Percentiles rank a stretch among this genome's conserved stretches.
phyloP scores from a whole-genome alignment of 2,329 filamentous ascomycete genomes.

The Aspergillus persii region DNA sequence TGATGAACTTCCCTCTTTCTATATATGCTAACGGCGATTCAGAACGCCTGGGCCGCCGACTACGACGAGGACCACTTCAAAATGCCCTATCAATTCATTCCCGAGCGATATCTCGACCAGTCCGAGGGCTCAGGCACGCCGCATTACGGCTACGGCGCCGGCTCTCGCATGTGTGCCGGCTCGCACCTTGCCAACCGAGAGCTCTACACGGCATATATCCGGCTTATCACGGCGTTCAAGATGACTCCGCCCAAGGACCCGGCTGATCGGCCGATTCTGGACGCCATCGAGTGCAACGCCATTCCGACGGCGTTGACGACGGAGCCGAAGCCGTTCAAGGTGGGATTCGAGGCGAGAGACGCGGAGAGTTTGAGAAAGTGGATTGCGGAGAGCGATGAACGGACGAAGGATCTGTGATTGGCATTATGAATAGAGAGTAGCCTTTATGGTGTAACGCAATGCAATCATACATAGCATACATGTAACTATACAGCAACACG shows the following conservation, averaged over 20 bases:
- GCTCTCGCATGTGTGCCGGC: conserved; percentile 63
- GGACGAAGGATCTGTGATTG: conserved; percentile 47
- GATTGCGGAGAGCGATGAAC: conserved; percentile 54
- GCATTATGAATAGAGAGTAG: no score
- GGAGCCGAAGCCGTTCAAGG: conserved; percentile 63
- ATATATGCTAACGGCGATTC: conserved; percentile 1
- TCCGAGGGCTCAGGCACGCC: conserved; percentile 53
- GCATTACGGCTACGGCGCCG: conserved; percentile 63
- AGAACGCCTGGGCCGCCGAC: conserved; percentile 72
- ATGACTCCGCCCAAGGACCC: conserved; percentile 48
- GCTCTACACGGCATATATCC: conserved; percentile 59
- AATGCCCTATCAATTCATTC: conserved; percentile 61
- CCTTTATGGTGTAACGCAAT: no score
- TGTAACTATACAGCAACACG: no score
- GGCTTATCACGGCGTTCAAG: conserved; percentile 59
- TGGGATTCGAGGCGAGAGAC: conserved; percentile 53
- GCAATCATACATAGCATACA: no score
- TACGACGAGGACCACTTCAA: conserved; percentile 70
- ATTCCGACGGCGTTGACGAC: conserved; percentile 59
- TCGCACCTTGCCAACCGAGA: conserved; percentile 63
- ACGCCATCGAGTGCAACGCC: conserved; percentile 57
- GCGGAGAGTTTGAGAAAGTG: conserved; percentile 48
- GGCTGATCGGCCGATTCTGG: conserved; percentile 52
- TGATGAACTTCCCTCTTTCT: no score
- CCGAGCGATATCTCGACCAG: conserved; percentile 65